Evolutionary conservation across 2,329 filamentous ascomycete genomes (phyloP).

Genomic region (Fusarium graminum): DNA sequence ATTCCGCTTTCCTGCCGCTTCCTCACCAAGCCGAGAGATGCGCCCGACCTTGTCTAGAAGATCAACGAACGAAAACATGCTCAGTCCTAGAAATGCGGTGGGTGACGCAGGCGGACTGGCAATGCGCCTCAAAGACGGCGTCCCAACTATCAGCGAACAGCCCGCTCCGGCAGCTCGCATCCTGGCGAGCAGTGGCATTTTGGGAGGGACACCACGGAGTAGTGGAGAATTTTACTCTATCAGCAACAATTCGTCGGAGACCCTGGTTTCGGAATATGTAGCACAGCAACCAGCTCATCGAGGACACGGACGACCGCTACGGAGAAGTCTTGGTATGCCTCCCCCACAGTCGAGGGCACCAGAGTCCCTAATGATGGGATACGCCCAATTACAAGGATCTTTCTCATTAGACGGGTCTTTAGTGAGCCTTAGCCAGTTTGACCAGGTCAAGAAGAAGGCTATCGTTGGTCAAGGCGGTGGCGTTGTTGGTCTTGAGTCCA

Average conservation of each 20-base stretch:
- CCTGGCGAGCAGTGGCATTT: constrained; percentile 81
- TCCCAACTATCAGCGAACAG: constrained; percentile 68
- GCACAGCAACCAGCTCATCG: constrained; percentile 62
- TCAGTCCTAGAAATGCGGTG: constrained; percentile 56
- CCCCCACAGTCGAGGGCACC: constrained; percentile 65
- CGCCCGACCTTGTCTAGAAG: constrained; percentile 48
- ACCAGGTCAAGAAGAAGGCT: constrained; percentile 94
- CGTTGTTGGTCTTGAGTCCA: constrained; percentile 84
- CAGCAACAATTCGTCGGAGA: constrained; percentile 96
- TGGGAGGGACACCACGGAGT: constrained; percentile 82
- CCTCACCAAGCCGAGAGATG: constrained; percentile 57
- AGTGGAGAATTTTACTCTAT: constrained; percentile 95
- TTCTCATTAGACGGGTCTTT: constrained; percentile 93
- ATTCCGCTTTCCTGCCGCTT: constrained; percentile 68
- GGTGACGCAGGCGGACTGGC: constrained; percentile 56
- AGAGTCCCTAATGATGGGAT: constrained; percentile 97
- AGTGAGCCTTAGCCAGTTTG: constrained; percentile 89
- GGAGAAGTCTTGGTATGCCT: constrained; percentile 61
- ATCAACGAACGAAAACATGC: constrained; percentile 55
- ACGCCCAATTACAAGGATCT: constrained; percentile 91
- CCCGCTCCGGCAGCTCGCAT: constrained; percentile 74
- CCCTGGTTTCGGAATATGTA: constrained; percentile 88
- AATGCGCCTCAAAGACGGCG: constrained; percentile 58
- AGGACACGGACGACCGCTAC: constrained; percentile 57
- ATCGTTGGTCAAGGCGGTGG: constrained; percentile 89